Percentiles rank a stretch among this genome's conserved stretches.
These are phyloP conservation scores for Lavandula angustifolia DNA, from an alignment of 257 asterid species.

Conservation along the genomic window DNA sequence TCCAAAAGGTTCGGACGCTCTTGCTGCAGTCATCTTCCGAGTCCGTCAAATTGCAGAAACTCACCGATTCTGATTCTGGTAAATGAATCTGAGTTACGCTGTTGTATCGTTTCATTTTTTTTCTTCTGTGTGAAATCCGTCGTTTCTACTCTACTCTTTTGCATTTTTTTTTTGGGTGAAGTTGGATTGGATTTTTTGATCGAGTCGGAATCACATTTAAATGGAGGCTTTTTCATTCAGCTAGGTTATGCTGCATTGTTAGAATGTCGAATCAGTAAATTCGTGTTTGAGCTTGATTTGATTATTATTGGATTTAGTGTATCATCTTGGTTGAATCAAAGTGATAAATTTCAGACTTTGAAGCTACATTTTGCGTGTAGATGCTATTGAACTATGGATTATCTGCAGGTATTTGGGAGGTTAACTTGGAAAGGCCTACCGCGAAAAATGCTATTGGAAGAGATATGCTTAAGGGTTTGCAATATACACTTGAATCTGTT, in stretches of 20 bases:
- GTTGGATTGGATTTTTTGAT: slow-evolving; percentile 10
- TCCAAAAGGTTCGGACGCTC: slow-evolving; percentile 60
- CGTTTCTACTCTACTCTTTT: neutral
- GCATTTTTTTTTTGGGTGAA: neutral
- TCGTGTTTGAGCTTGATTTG: slow-evolving; percentile 11
- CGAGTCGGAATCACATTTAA: neutral
- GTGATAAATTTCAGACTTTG: slow-evolving; percentile 3
- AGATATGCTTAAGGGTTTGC: slow-evolving; percentile 80
- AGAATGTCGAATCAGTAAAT: neutral
- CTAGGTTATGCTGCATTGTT: neutral
- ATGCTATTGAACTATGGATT: slow-evolving; percentile 23
- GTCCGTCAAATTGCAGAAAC: slow-evolving; percentile 62
- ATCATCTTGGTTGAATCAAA: neutral
- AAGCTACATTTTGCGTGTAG: slow-evolving; percentile 8
- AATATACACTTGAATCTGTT: slow-evolving; percentile 58
- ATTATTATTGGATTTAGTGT: neutral
- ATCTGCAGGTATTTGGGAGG: slow-evolving; percentile 77
- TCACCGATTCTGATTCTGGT: slow-evolving; percentile 73
- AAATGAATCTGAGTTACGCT: slow-evolving; percentile 15
- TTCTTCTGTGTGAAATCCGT: neutral
- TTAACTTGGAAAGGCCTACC: slow-evolving; percentile 76
- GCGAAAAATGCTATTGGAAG: slow-evolving; percentile 79
- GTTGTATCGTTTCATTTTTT: neutral
- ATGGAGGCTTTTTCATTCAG: neutral
- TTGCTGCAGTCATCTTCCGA: slow-evolving; percentile 67